Evolutionary conservation across 2,329 filamentous ascomycete genomes (phyloP), one percentile per base, ranked within the genome.

Genomic region (Aspergillus intermedius): DNA sequence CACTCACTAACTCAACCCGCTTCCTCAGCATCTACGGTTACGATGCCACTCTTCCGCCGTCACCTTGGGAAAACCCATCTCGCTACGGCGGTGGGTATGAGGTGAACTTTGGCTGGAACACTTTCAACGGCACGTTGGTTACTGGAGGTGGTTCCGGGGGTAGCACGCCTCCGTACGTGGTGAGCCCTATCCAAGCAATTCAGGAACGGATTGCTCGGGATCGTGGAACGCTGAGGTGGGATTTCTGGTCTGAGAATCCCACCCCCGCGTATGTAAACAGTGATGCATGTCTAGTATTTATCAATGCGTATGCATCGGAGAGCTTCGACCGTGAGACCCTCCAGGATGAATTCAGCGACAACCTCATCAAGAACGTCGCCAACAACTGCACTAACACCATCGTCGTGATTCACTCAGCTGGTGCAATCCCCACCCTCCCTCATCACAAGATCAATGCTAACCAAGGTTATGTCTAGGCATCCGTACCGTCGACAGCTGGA

Each of bases 401-500:
- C 51, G 87, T 95, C 15, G 80, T 95, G 48, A 84, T 95, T 45
- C 89, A 95, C 71, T 88, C 86, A 1, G 79, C 83, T 3, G 90
- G 90, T 56, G 19, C 50, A 13, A 91, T 83, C 77, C 82, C 86
- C 60, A 10, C 34, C 4, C 34, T 15, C 4, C 7, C 3, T 17
- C 34, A 3, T 17, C 15, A 17, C 15, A 35, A 15, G n/a, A 17
- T 17, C 3, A 8, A 35, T 9, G 5, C 34, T 35, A 35, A 35
- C 6, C 10, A 34, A 34, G 9, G 8, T 6, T 3, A 35, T 4
- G 10, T 17, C 15, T 19, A 41, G 39, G 39, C 6, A 41, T 41
- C 39, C 39, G 39, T 15, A 19, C 30, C 4, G 17, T 45, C n/a
- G 43, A 45, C 10, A 9, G 4, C 13, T 45, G 43, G 43, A 35